These are phyloP conservation scores for Aureobasidium sp. DNA, from an alignment of 2,329 filamentous ascomycete species.

Conservation along the genomic window DNA sequence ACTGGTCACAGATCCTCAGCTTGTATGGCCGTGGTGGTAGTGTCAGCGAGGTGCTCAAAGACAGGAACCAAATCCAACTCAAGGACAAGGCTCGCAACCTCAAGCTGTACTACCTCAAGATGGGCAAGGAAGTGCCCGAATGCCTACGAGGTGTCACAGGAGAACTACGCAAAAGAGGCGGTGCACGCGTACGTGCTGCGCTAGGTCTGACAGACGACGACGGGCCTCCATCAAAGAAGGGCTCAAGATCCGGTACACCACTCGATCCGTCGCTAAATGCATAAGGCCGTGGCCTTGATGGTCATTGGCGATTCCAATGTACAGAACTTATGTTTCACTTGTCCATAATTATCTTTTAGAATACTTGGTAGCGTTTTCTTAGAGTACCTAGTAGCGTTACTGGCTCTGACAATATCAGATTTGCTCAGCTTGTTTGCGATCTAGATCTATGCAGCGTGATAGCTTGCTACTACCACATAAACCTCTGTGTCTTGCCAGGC, in stretches of 20 bases:
- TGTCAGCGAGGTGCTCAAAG: constrained; percentile 75
- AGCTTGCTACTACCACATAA: constrained; percentile 62
- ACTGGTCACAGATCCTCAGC: constrained; percentile 86
- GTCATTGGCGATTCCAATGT: neutral
- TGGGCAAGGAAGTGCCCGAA: constrained; percentile 81
- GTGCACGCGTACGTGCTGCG: constrained; percentile 29
- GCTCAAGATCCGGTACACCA: constrained; percentile 1
- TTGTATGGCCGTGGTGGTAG: constrained; percentile 76
- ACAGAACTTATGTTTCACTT: neutral
- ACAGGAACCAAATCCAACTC: constrained; percentile 82
- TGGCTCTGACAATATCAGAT: neutral
- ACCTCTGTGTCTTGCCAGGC: constrained; percentile 59
- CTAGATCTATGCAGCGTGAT: neutral
- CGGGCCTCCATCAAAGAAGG: neutral
- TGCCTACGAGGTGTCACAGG: constrained; percentile 84
- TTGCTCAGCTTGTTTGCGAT: neutral
- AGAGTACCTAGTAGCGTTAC: neutral
- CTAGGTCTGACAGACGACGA: constrained; percentile 22
- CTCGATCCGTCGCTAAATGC: constrained; percentile 2
- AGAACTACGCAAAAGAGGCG: constrained; percentile 67
- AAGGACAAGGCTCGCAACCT: constrained; percentile 89
- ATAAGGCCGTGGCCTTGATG: neutral
- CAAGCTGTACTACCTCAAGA: constrained; percentile 88
- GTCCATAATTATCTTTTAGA: constrained; percentile 1
- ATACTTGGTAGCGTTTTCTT: neutral